phyloP scores from a whole-genome alignment of 1,284 basidiomycete species.

The Fereydounia khargensis region DNA sequence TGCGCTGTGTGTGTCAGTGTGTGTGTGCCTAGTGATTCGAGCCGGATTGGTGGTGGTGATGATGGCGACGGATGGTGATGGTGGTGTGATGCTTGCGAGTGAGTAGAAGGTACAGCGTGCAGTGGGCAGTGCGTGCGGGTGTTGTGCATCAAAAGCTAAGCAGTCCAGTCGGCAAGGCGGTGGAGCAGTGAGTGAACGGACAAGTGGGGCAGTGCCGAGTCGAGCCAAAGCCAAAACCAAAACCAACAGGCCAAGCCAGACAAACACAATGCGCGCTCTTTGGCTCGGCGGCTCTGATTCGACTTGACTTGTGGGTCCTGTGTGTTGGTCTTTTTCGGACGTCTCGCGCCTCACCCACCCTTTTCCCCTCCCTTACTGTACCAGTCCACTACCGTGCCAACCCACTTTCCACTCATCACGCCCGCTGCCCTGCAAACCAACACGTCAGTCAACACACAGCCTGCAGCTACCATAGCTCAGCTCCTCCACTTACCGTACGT shows the following conservation, averaged over 20 bases:
- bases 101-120: not conserved
- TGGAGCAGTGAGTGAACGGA: too few relatives aligned
- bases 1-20: too few relatives aligned
- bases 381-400: not conserved
- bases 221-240: too few relatives aligned
- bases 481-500: too few relatives aligned
- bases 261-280: not conserved
- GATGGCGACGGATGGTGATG: not conserved
- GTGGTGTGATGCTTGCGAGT: not conserved
- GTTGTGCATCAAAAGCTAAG: not conserved
- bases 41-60: not conserved
- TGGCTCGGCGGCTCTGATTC: slow-evolving; percentile 1
- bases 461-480: slow-evolving; percentile 21
- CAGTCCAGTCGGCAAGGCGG: too few relatives aligned
- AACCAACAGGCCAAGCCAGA: not conserved
- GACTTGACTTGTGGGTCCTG: slow-evolving; percentile 1
- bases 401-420: too few relatives aligned
- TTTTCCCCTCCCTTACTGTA: not conserved
- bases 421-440: not conserved
- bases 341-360: not conserved
- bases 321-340: not conserved
- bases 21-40: too few relatives aligned
- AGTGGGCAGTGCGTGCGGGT: slow-evolving; percentile 1
- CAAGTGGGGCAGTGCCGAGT: too few relatives aligned
- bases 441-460: not conserved